Evolutionary conservation across 1,139 yeast genomes (phyloP), one percentile per base, ranked within the genome.

Genomic region (Kodamaea alishanica): DNA sequence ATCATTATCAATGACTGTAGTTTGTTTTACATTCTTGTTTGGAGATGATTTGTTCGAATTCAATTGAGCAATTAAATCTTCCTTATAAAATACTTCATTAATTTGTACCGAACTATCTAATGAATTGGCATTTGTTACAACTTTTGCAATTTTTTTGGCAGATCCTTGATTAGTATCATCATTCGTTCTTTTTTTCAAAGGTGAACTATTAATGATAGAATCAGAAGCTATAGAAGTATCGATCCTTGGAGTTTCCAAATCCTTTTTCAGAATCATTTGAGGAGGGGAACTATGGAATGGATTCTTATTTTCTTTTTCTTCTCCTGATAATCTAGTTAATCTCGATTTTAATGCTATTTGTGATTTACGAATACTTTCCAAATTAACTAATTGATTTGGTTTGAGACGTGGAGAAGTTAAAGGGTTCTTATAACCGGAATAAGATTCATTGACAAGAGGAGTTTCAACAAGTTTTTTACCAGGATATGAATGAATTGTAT

Each of bases 31-130:
- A 25, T 24, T 15, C 31, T n/a, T 12, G 20, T 34, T 37, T 8
- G 57, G 52, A 2, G 58, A 50, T 10, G 47, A 48, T 12, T 43
- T 46, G 6, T 48, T 43, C n/a, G 51, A 47, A 23, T 41, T 37
- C n/a, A 58, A 38, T 22, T 50, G 51, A 4, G 54, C 60, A 28
- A 60, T 60, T 9, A 60, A 43, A 40, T 60, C 63, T 37, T 60
- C 62, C 28, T 52, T 55, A 35, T 46, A 47, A 40, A 58, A 60
- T 5, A 55, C 51, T 10, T 53, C 61, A 34, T 58, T 60, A 24
- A 58, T 45, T 24, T 45, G 50, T n/a, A 50, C 35, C 1, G 35
- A 33, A 4, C 38, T 29, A 12, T 35, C 40, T 4, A 26, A 51
- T 24, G 46, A 46, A 28, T 52, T 51, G 5, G 56, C 59, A 38